These are phyloP conservation scores for Styphnolobium japonicum DNA, from an alignment of 306 rosid genomes.

Conservation along the genomic window DNA sequence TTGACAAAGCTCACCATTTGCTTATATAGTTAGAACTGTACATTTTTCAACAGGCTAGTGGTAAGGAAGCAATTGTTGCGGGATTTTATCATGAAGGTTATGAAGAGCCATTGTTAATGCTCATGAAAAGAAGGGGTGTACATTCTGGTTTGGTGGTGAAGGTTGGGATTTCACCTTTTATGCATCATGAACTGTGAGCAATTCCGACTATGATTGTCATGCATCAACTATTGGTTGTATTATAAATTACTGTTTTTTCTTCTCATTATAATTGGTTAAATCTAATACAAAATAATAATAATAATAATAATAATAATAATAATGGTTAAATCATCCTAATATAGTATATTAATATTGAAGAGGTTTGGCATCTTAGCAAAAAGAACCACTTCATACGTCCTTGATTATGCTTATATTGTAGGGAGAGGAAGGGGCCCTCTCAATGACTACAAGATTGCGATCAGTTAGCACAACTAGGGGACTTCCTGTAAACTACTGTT, in stretches of 20 bases:
- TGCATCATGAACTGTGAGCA: neutral
- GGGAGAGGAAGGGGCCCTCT: slow-evolving; percentile 99
- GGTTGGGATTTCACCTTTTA: slow-evolving; percentile 50
- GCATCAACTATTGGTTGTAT: neutral
- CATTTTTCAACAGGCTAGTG: slow-evolving; percentile 60
- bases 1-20: neutral
- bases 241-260: neutral
- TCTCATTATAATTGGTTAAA: neutral
- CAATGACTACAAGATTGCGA: slow-evolving; percentile 89
- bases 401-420: slow-evolving; percentile 36
- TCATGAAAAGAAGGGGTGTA: slow-evolving; percentile 97
- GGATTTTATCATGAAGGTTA: slow-evolving; percentile 98
- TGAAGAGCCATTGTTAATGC: slow-evolving; percentile 87
- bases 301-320: too few species aligned
- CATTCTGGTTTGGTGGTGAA: slow-evolving; percentile 93
- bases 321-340: slow-evolving; percentile 10
- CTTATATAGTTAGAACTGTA: neutral
- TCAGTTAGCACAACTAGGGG: slow-evolving; percentile 59
- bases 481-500: slow-evolving; percentile 89
- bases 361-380: slow-evolving; percentile 5
- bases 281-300: too few species aligned
- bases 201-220: neutral
- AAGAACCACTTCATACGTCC: slow-evolving; percentile 16
- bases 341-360: slow-evolving; percentile 9
- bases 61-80: slow-evolving; percentile 89